Evolutionary conservation across 73 alveolate species (phyloP), one percentile per base, ranked within the genome.

Genomic region (Urostyla sp.): DNA sequence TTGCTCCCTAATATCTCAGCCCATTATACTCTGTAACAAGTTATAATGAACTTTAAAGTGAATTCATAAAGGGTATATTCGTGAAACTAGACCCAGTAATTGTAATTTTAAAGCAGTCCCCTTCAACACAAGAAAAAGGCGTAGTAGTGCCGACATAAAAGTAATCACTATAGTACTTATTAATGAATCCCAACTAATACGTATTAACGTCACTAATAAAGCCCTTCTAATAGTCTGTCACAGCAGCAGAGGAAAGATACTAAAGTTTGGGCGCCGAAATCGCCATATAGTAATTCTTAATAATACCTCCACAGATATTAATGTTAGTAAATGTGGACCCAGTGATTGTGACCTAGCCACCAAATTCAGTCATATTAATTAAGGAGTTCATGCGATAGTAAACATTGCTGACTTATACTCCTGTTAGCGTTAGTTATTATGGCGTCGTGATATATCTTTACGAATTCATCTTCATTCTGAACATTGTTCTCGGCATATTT

Each of bases 271-370:
- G n/a, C n/a, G n/a, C n/a, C n/a, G n/a, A n/a, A n/a, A n/a, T n/a
- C n/a, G n/a, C n/a, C n/a, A n/a, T 43, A 57, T 56, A 56, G 16
- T 26, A 75, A 38, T 55, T 75, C 56, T 38, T 75, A 7, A 73
- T 10, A 28, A 73, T 32, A 4, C 79, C 54, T 38, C 87, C 87
- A 57, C 87, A 75, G 13, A 75, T 55, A n/a, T 44, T 37, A 21
- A 75, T 57, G n/a, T n/a, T n/a, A n/a, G n/a, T n/a, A n/a, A n/a
- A n/a, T n/a, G n/a, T n/a, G n/a, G n/a, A n/a, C n/a, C n/a, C n/a
- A n/a, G n/a, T n/a, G 26, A 75, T 1, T 24, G 26, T 13, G 36
- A 75, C 87, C 2, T 37, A 30, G 24, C 87, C 87, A 18, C 87
- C 87, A 24, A 35, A 54, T 3, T 30, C 67, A 20, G 87, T 75